Evolutionary conservation across 2,329 filamentous ascomycete species (phyloP), one percentile per base, ranked within the genome.

Genomic region (Xylariales sp.): DNA sequence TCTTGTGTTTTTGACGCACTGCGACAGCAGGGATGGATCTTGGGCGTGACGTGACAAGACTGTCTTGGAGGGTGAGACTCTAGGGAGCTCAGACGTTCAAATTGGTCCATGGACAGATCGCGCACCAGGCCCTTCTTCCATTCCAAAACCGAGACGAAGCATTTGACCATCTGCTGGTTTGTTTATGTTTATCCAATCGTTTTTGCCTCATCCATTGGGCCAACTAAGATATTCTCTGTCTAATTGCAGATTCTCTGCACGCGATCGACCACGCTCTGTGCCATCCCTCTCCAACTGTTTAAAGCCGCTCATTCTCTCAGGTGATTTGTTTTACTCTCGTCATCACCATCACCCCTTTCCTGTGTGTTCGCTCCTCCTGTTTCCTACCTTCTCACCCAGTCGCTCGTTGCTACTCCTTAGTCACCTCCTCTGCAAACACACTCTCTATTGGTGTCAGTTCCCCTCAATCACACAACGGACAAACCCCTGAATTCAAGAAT

Each of bases 191-290:
- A 46, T 42, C 47, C 41, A 38, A 27, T 19, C 48, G 34, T 32
- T 42, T 16, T 35, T 21, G 19, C 31, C 34, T 36, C 16, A 33
- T 40, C 38, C 31, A 57, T 56, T 55, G 50, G 52, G 46, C 35
- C 45, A 39, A 43, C 33, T 41, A 9, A 49, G 45, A 39, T 46
- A 56, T 58, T 56, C 46, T 24, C 46, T 58, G 56, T 59, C 44
- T 59, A 50, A 58, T 58, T 57, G 43, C 51, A 51, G 51, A 57
- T 55, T 57, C 49, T 51, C 44, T 27, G 32, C 37, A 41, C 35
- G 42, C 39, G 46, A 44, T 41, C 45, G 45, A 40, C 38, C 24
- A 38, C 40, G 40, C 42, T 42, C 39, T 37, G 43, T 43, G 40
- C 37, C 21, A 29, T 28, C 39, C 34, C 29, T 41, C 43, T 34